phyloP scores from a whole-genome alignment of 768 basidiomycete genomes.

The Kwoniella pini region DNA sequence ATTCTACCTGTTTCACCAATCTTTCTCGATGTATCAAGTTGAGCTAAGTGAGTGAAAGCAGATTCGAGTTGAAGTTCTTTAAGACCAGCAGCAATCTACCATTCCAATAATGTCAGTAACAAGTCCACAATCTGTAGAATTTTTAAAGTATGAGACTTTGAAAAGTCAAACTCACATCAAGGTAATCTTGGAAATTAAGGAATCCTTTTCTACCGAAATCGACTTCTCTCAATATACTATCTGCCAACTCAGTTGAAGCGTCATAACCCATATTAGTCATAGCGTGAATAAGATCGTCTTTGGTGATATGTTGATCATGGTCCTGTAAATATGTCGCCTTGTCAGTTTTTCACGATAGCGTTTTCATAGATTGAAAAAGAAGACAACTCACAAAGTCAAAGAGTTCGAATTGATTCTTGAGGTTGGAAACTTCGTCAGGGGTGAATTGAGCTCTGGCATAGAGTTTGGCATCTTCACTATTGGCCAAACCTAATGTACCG shows the following conservation, averaged over 20 bases:
- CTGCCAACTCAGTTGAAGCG: conserved; percentile 46
- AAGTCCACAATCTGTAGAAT: too few species aligned
- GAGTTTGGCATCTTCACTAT: conserved; percentile 47
- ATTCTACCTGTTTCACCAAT: conserved; percentile 63
- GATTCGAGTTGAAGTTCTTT: conserved; percentile 55
- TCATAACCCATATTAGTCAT: conserved; percentile 73
- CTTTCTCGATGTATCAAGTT: conserved; percentile 37
- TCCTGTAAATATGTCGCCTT: conserved; percentile 47
- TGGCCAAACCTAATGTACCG: conserved; percentile 41
- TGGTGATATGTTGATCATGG: conserved; percentile 62
- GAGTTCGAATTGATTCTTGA: conserved; percentile 52
- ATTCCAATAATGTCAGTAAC: too few species aligned
- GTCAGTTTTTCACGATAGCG: conserved; percentile 30
- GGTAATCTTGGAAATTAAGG: conserved; percentile 79
- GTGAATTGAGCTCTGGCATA: conserved; percentile 64
- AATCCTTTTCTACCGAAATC: conserved; percentile 57
- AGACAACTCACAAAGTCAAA: conserved; percentile 52
- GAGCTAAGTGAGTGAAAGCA: conserved; percentile 54
- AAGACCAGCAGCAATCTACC: conserved; percentile 57
- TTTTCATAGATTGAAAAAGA: conserved; percentile 41
- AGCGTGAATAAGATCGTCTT: conserved; percentile 72
- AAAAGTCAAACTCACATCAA: conserved; percentile 75
- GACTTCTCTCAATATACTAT: conserved; percentile 55
- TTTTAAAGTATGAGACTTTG: too few species aligned
- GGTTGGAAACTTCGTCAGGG: conserved; percentile 59